These are phyloP conservation scores for Phaeomoniella chlamydospora DNA, from an alignment of 2,329 filamentous ascomycete species.

Conservation along the genomic window DNA sequence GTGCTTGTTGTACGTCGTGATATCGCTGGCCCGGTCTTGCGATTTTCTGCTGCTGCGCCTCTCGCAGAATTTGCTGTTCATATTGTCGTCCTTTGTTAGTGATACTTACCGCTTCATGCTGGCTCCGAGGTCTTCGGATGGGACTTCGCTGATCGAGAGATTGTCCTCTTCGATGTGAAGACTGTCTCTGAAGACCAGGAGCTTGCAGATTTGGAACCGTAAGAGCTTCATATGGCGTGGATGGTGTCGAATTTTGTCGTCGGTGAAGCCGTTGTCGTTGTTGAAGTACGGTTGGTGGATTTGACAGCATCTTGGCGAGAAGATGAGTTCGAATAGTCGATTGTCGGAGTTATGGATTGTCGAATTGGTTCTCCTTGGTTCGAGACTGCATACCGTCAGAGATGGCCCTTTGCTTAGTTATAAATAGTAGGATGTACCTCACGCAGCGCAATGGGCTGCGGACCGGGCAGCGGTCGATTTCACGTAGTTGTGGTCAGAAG, in stretches of 20 bases:
- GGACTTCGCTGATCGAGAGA: conserved; percentile 34
- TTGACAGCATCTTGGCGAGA: conserved; percentile 68
- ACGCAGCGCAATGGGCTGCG: conserved; percentile 70
- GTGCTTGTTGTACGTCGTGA: conserved; percentile 25
- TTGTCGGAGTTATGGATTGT: conserved; percentile 32
- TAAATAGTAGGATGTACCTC: conserved; percentile 40
- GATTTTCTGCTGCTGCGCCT: conserved; percentile 78
- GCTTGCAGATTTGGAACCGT: conserved; percentile 53
- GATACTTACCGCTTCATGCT: conserved; percentile 25
- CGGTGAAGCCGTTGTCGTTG: conserved; percentile 63
- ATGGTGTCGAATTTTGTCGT: conserved; percentile 74
- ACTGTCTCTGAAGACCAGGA: conserved; percentile 34
- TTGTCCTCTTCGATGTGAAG: conserved; percentile 64
- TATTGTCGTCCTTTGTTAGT: conserved; percentile 41
- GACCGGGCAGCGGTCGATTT: conserved; percentile 50
- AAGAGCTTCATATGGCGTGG: conserved; percentile 56
- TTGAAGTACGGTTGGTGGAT: conserved; percentile 57
- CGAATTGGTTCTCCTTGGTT: conserved; percentile 30
- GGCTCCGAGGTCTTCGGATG: conserved; percentile 8
- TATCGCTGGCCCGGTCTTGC: conserved; percentile 56
- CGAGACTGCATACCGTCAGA: conserved; percentile 10
- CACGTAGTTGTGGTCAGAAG: conserved; percentile 1
- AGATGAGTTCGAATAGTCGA: conserved; percentile 49
- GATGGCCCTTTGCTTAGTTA: neutral
- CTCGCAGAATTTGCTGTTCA: conserved; percentile 71